Percentiles rank a stretch among this genome's conserved stretches.
Conservation (phyloP, 257 asterid species). For the Cruciata laevipes region DNA sequence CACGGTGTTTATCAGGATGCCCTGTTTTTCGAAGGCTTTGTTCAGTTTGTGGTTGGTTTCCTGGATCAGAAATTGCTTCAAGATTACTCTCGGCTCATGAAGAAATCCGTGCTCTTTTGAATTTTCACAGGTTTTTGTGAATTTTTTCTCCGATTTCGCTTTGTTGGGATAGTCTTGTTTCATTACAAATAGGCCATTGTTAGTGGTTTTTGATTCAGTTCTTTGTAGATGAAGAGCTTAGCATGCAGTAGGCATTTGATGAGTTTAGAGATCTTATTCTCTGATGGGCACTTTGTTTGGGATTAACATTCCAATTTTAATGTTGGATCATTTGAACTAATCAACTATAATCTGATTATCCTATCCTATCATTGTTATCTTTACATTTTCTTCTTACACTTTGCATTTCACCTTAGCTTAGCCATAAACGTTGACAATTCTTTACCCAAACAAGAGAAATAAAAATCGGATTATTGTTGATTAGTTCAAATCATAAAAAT, state of each 20-base stretch:
- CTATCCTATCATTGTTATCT: too few species aligned
- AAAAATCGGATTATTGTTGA: background rate
- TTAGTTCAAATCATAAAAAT: background rate
- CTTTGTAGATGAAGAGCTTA: too few species aligned
- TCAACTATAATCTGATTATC: too few species aligned
- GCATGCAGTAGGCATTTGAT: too few species aligned
- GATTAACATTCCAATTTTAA: background rate
- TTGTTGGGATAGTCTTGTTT: too few species aligned
- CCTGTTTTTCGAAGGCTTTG: conserved; percentile 60
- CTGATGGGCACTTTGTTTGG: background rate
- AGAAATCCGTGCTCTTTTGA: background rate
- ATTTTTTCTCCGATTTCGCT: too few species aligned
- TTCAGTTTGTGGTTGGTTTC: conserved; percentile 70
- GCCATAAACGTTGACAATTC: background rate
- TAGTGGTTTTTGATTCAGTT: background rate
- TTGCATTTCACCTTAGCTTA: background rate
- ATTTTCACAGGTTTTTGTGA: background rate
- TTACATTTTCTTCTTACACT: too few species aligned
- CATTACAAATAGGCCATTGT: background rate
- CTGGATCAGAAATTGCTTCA: conserved; percentile 44
- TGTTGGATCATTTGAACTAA: too few species aligned
- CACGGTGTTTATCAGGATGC: conserved; percentile 61
- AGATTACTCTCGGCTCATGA: conserved; percentile 24
- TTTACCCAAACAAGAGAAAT: background rate
- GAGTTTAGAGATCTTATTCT: too few species aligned